Base-by-base conservation (phyloP, 202 grass and related monocot genomes). In the Setaria italica region DNA sequence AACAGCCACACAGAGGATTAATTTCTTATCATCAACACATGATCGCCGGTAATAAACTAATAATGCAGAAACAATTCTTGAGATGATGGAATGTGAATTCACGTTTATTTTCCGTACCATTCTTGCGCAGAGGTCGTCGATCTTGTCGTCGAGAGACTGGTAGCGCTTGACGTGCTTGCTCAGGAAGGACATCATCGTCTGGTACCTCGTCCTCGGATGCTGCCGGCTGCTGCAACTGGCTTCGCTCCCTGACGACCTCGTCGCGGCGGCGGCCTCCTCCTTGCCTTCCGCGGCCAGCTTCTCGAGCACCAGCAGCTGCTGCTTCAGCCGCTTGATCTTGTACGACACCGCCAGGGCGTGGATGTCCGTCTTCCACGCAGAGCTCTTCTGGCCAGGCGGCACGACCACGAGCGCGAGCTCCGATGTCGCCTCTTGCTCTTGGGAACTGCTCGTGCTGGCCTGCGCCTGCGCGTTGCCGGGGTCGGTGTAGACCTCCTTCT, bases 321-420 rank as follows among this genome's bases (percentile, higher is more conserved):
- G 92, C 83, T 89, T 97, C 29, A 97, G 79, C 87, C 95, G 84
- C 85, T 93, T 95, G 90, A 97, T 97, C 83, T 97, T 97, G 89
- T 95, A 95, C 74, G 95, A 97, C 49, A 97, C 89, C 5, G 89
- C 92, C 14, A 97, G 72, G 11, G 92, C 89, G 79, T 92, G 95
- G 62, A 97, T 95, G 82, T 97, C 89, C 55, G 85, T 89, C 80
- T 93, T 97, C 72, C 88, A 87, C 65, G 79, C 79, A 8, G 88
- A 85, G 32, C 16, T 74, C 85, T 78, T 93, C 68, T 80, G 82
- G 2, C 62, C 55, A 2, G 21, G 34, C 16, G 32, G 49, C 43
- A 49, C 65, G 3, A 30, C 83, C 51, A 78, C 74, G 25, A 81
- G 77, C 16, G 77, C 77, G 46, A 80, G 77, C 10, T 67, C 62